These are phyloP conservation scores for Wickerhamiella spandovensis DNA, from an alignment of 805 yeast genomes.

Conservation along the genomic window DNA sequence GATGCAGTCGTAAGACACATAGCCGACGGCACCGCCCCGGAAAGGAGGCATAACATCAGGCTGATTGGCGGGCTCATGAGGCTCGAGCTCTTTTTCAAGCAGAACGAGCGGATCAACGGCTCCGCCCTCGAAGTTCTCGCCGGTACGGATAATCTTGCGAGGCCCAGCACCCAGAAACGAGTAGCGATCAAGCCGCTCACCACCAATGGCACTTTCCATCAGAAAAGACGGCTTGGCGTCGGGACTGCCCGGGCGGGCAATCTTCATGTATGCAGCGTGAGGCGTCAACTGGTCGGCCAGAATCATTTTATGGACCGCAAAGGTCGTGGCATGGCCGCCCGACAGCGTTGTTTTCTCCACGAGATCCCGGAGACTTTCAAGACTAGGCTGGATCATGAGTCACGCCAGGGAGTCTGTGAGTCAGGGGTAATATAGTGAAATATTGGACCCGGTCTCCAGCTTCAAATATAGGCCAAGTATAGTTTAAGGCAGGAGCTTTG, in stretches of 20 bases:
- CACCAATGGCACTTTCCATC: constrained; percentile 79
- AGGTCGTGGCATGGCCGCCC: constrained; percentile 42
- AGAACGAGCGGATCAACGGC: constrained; percentile 70
- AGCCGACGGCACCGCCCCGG: constrained; percentile 95
- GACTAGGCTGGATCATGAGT: constrained; percentile 36
- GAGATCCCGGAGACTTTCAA: constrained; percentile 32
- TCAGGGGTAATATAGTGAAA: too few relatives aligned
- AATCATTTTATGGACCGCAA: constrained; percentile 66
- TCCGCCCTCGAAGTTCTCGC: constrained; percentile 41
- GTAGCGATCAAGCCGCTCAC: constrained; percentile 79
- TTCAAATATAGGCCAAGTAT: too few relatives aligned
- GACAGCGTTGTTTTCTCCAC: constrained; percentile 19
- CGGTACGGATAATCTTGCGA: constrained; percentile 68
- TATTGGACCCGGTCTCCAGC: too few relatives aligned
- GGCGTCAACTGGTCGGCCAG: constrained; percentile 74
- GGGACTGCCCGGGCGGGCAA: constrained; percentile 49
- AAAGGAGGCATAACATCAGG: constrained; percentile 67
- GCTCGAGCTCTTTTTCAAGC: constrained; percentile 59
- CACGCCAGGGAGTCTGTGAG: neutral
- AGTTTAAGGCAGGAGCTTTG: too few relatives aligned
- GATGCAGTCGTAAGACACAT: constrained; percentile 90
- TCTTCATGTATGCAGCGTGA: constrained; percentile 75
- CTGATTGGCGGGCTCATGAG: constrained; percentile 53
- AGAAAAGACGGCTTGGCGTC: constrained; percentile 53
- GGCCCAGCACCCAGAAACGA: constrained; percentile 87